These are phyloP conservation scores for Microstroma glucosiphilum DNA, from an alignment of 1,284 basidiomycete species.

Conservation along the genomic window DNA sequence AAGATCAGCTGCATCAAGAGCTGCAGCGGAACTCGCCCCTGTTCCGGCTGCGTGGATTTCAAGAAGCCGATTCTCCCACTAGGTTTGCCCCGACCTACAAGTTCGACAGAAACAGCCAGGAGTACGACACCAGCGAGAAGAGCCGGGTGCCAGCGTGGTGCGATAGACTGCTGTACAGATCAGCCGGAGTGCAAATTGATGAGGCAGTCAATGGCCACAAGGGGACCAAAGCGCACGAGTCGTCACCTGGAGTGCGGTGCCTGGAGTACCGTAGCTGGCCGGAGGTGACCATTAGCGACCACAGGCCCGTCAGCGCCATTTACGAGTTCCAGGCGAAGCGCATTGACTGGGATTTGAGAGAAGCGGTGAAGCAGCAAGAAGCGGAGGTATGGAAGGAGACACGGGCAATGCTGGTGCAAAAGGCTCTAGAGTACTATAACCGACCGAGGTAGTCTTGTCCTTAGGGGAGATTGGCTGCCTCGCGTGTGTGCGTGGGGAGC, in stretches of 20 bases:
- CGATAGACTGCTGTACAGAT: constrained; percentile 70
- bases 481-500: no score
- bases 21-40: constrained; percentile 70
- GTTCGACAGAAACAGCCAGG: constrained; percentile 68
- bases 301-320: constrained; percentile 39
- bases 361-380: constrained; percentile 1
- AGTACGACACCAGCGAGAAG: constrained; percentile 84
- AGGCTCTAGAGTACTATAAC: constrained; percentile 66
- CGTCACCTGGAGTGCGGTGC: constrained; percentile 14
- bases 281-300: constrained; percentile 48
- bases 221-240: constrained; percentile 60
- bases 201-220: constrained; percentile 51
- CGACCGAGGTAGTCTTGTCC: no score
- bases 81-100: constrained; percentile 89
- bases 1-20: constrained; percentile 86
- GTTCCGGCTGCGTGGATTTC: constrained; percentile 76
- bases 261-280: constrained; percentile 42
- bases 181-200: constrained; percentile 59
- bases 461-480: no score
- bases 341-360: constrained; percentile 11
- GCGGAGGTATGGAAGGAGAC: not conserved
- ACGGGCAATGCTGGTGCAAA: constrained; percentile 94
- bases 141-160: constrained; percentile 88
- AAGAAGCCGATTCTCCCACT: constrained; percentile 65
- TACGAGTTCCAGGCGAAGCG: constrained; percentile 17